These are phyloP conservation scores for Solanum ossicruentum DNA, from an alignment of 257 asterid species.

Conservation along the genomic window DNA sequence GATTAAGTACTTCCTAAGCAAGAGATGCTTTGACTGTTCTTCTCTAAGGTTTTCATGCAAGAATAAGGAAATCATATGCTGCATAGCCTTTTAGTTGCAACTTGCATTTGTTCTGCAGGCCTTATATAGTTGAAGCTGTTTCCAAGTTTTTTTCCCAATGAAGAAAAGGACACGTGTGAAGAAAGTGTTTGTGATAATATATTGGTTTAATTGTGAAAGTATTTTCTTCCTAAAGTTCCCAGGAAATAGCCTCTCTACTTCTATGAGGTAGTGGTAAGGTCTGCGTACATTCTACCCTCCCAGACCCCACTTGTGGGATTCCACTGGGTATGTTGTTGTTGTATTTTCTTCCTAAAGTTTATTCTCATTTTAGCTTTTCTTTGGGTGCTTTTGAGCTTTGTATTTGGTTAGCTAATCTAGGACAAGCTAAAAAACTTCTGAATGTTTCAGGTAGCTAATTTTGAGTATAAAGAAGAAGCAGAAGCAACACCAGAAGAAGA, in stretches of 20 bases:
- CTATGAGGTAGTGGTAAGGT: too few species aligned
- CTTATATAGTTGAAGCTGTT: background rate
- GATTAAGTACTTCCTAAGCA: background rate
- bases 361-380: background rate
- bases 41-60: background rate
- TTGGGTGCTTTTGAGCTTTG: background rate
- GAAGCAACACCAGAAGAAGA: slow-evolving; percentile 75
- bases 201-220: background rate
- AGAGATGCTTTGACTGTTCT: background rate
- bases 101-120: background rate
- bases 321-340: too few species aligned
- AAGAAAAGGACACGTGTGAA: background rate
- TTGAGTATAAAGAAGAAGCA: slow-evolving; percentile 73
- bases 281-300: too few species aligned
- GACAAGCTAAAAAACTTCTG: background rate
- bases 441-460: slow-evolving; percentile 79
- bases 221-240: background rate
- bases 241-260: too few species aligned
- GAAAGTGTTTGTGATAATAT: background rate
- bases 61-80: background rate
- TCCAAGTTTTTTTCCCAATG: background rate
- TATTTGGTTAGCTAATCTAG: background rate
- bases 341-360: background rate
- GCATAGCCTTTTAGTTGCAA: background rate
- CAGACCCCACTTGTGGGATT: too few species aligned